Conservation (phyloP, 2,329 filamentous ascomycete species). For the Colletotrichum spaethianum region DNA sequence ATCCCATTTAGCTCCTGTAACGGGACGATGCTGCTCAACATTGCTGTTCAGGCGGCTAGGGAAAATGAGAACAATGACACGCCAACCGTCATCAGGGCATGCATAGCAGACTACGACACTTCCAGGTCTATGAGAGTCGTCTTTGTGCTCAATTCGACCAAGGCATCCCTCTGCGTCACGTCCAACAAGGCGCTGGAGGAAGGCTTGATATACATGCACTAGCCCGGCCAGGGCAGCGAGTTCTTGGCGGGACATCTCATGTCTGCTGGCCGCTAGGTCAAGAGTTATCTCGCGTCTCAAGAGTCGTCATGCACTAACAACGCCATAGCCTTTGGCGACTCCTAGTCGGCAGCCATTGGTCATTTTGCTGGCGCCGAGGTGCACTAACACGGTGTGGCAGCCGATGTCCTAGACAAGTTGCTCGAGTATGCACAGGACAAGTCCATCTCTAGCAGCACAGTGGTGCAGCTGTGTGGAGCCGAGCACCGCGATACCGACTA, state of each 20-base stretch:
- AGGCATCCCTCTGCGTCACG: neutral
- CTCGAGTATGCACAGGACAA: neutral
- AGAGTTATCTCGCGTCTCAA: neutral
- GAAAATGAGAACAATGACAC: neutral
- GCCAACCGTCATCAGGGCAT: neutral
- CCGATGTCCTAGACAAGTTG: neutral
- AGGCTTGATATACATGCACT: neutral
- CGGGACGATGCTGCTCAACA: neutral
- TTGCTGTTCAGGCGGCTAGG: neutral
- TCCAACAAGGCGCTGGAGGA: neutral
- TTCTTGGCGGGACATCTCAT: neutral
- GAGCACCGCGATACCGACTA: constrained; percentile 47
- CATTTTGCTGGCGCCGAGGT: constrained; percentile 45
- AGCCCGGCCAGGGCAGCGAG: neutral
- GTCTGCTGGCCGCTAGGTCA: neutral
- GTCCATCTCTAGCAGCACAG: constrained; percentile 32
- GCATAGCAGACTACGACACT: constrained; percentile 5
- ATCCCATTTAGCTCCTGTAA: neutral
- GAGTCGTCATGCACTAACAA: constrained; percentile 15
- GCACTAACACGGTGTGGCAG: constrained; percentile 42
- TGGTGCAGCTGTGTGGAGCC: constrained; percentile 49
- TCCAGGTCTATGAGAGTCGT: neutral
- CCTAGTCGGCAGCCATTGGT: constrained; percentile 33
- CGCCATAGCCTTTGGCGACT: constrained; percentile 32
- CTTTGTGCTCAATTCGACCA: neutral